A percentile compares a stretch with the other conserved stretches of the same genome.
Conservation (phyloP, 2,329 filamentous ascomycete genomes). For the Colletotrichum eleusines region DNA sequence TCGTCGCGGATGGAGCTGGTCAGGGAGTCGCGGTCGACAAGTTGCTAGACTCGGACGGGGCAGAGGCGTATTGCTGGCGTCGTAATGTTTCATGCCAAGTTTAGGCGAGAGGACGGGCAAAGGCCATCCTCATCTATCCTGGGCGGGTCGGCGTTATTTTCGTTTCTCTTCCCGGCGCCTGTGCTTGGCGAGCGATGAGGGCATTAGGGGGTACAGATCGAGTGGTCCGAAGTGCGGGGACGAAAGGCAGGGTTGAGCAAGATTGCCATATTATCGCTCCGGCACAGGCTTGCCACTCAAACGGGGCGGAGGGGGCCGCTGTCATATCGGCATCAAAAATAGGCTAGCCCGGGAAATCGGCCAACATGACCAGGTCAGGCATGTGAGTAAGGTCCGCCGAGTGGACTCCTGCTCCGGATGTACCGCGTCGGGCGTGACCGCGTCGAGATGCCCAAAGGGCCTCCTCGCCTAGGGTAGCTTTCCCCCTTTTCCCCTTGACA, state of each 20-base stretch:
- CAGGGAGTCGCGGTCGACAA: not conserved
- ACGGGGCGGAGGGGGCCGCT: not conserved
- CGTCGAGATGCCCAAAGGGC: conserved; percentile 12
- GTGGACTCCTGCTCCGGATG: conserved; percentile 32
- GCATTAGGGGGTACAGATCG: not conserved
- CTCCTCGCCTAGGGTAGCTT: not conserved
- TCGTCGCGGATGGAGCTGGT: not conserved
- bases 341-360: not conserved
- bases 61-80: conserved; percentile 1
- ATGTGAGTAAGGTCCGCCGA: conserved; percentile 13
- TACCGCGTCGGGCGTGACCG: conserved; percentile 29
- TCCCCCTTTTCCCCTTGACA: conserved; percentile 7
- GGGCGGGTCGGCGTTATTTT: not conserved
- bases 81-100: conserved; percentile 16
- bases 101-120: not conserved
- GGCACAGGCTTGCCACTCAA: not conserved
- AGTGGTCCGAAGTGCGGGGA: conserved; percentile 9
- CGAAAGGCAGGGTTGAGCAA: conserved; percentile 10
- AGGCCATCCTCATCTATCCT: not conserved
- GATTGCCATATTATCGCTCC: not conserved
- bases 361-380: not conserved
- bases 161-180: conserved; percentile 3
- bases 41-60: conserved; percentile 25
- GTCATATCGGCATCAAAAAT: not conserved
- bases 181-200: conserved; percentile 19